Conservation (phyloP, 805 yeast genomes). For the Hermanozyma aechmeae region DNA sequence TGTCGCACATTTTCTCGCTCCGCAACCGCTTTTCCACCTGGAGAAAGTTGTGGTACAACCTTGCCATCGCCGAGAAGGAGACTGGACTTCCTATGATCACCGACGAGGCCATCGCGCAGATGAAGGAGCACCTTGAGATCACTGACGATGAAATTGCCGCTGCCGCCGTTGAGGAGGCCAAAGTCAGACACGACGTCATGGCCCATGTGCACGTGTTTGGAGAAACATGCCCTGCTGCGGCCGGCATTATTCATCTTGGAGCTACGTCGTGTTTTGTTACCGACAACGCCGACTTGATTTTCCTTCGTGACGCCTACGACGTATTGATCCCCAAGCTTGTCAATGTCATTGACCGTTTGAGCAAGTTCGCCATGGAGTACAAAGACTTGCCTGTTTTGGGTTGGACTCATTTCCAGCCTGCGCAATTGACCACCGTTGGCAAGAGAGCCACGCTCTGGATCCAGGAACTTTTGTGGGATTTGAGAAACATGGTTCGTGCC, state of each 20-base stretch:
- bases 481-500: constrained; percentile 91
- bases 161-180: constrained; percentile 91
- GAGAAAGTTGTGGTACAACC: constrained; percentile 94
- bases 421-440: constrained; percentile 97
- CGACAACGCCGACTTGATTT: constrained; percentile 95
- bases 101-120: constrained; percentile 85
- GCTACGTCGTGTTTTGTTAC: constrained; percentile 98
- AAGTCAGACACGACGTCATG: constrained; percentile 98
- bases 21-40: constrained; percentile 95
- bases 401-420: constrained; percentile 99
- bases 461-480: constrained; percentile 96
- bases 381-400: constrained; percentile 96
- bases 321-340: constrained; percentile 89
- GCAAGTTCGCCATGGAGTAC: constrained; percentile 80
- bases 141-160: constrained; percentile 88
- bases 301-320: constrained; percentile 92
- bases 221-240: constrained; percentile 85
- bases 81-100: constrained; percentile 78
- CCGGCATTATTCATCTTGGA: constrained; percentile 96
- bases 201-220: constrained; percentile 98
- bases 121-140: constrained; percentile 67
- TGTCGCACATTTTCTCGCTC: constrained; percentile 86
- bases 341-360: constrained; percentile 85
- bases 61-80: constrained; percentile 93
- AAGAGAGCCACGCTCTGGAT: constrained; percentile 97